Evolutionary conservation across 768 basidiomycete species (phyloP), one percentile per base, ranked within the genome.

Genomic region (Crepidotus variabilis): DNA sequence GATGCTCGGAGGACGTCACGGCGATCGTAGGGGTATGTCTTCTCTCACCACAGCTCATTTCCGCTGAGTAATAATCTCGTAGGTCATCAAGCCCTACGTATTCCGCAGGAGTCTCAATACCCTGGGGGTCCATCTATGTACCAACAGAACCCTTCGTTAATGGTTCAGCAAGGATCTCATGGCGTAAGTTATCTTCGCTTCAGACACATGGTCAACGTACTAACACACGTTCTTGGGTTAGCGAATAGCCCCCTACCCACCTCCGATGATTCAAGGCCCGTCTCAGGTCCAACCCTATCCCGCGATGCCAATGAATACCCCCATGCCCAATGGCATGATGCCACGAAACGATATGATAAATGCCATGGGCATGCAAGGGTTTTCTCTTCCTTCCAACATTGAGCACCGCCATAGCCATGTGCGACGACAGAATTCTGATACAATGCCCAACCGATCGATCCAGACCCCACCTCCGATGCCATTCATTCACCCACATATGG

Each of bases 11-110:
- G 47, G 24, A 32, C 48, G 34, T 9, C 28, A 21, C 1, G 55
- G 39, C 18, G 55, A 56, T 50, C 50, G 43, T 6, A 18, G 23
- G 45, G 55, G 55, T 56, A 21, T 18, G 55, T 16, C 0, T 47
- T 47, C 3, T 24, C 16, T 11, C n/a, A 18, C 1, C 11, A 9
- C 20, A 20, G 13, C 43, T 16, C 43, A 23, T 9, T 9, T 24
- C 5, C 8, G 1, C 11, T 36, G 47, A 28, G n/a, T 35, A 35
- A 36, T 10, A 6, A 36, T 24, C 1, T 8, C 10, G 39, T 11
- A 43, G 39, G 39, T 22, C 50, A 9, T 56, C 34, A 24, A 56
- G 55, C 24, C 18, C 22, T 47, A 22, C 55, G 43, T 21, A 34
- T 43, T 43, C 39, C 39, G 13, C 39, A 43, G 13, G 39, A 43